A percentile compares a stretch with the other conserved stretches of the same genome.
phyloP scores from a whole-genome alignment of 768 basidiomycete genomes.

The Chalciporus pseudorubinellus region DNA sequence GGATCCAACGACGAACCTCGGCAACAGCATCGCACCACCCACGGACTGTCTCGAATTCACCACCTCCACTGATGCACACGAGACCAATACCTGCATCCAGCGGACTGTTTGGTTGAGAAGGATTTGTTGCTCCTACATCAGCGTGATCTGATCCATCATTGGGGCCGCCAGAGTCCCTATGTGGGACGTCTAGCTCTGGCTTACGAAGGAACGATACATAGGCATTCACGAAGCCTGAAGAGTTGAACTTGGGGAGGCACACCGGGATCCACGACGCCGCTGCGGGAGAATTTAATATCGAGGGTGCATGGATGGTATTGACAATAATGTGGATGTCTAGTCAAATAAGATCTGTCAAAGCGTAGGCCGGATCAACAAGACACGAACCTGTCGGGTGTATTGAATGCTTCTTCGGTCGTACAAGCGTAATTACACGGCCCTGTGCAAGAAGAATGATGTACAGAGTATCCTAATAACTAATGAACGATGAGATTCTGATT shows the following conservation, averaged over 20 bases:
- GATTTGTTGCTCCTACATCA: slow-evolving; percentile 1
- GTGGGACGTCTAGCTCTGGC: slow-evolving; percentile 19
- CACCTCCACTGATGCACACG: slow-evolving; percentile 76
- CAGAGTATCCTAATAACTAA: slow-evolving; percentile 66
- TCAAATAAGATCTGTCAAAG: neutral
- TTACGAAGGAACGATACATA: slow-evolving; percentile 74
- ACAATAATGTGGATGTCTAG: slow-evolving; percentile 86
- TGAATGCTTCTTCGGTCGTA: slow-evolving; percentile 88
- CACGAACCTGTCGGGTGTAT: slow-evolving; percentile 87
- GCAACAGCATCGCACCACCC: slow-evolving; percentile 70
- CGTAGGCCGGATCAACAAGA: neutral
- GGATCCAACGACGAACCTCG: slow-evolving; percentile 40
- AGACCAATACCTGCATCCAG: slow-evolving; percentile 51
- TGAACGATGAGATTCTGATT: neutral
- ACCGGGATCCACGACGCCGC: slow-evolving; percentile 93
- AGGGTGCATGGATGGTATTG: slow-evolving; percentile 84
- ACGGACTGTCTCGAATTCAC: slow-evolving; percentile 82
- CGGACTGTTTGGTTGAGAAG: slow-evolving; percentile 15
- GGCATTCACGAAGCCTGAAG: slow-evolving; percentile 85
- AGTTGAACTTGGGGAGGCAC: slow-evolving; percentile 93
- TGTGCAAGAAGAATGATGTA: slow-evolving; percentile 86
- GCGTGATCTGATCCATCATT: slow-evolving; percentile 4
- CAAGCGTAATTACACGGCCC: slow-evolving; percentile 78
- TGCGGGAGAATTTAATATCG: slow-evolving; percentile 71
- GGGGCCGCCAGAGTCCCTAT: neutral